Evolutionary conservation across 1,139 yeast species (phyloP).

Genomic region (Suhomyces wounanorum): DNA sequence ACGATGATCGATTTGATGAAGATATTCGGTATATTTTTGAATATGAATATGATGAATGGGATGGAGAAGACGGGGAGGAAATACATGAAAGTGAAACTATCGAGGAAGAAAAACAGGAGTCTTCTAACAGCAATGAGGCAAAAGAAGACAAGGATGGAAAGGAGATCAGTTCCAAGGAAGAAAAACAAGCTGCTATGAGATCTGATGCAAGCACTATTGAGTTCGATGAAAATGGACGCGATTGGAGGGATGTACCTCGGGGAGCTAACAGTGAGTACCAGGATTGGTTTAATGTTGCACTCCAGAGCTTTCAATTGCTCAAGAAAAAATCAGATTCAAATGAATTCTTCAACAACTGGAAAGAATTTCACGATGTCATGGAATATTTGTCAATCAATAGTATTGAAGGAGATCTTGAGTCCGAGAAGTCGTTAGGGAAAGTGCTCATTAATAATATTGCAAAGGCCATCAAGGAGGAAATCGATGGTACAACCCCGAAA

Average conservation of each 20-base stretch:
- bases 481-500: conserved; percentile 14
- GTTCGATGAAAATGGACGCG: conserved; percentile 60
- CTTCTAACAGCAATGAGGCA: neutral
- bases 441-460: conserved; percentile 52
- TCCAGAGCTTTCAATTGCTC: conserved; percentile 20
- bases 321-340: conserved; percentile 26
- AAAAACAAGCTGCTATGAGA: conserved; percentile 36
- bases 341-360: conserved; percentile 34
- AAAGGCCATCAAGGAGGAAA: conserved; percentile 47
- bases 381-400: conserved; percentile 27
- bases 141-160: neutral
- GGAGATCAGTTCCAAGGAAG: neutral
- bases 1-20: conserved; percentile 70
- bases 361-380: conserved; percentile 32
- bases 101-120: conserved; percentile 8
- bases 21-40: conserved; percentile 74
- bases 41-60: conserved; percentile 48
- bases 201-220: conserved; percentile 33
- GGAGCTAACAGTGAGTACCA: conserved; percentile 44
- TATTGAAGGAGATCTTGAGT: conserved; percentile 29
- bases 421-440: conserved; percentile 39
- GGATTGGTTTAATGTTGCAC: conserved; percentile 23
- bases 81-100: conserved; percentile 4
- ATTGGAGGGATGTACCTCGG: conserved; percentile 71
- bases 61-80: conserved; percentile 27